phyloP scores from a whole-genome alignment of 2,329 filamentous ascomycete genomes.

The Xylariaceae sp. region DNA sequence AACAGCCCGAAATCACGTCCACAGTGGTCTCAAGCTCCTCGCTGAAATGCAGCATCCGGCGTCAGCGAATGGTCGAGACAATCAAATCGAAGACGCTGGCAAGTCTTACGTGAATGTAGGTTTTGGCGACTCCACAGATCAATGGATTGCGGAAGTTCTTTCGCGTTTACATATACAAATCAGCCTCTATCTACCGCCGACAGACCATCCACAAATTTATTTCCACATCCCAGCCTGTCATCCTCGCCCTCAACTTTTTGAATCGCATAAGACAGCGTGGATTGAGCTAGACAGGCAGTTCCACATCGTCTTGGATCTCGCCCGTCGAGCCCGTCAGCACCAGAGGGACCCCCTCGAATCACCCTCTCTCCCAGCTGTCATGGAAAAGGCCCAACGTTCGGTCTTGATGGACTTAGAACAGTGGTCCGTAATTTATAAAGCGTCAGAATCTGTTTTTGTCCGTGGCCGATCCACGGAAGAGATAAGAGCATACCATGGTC shows the following conservation, averaged over 20 bases:
- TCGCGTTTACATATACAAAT: slow-evolving; percentile 26
- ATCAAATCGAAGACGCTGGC: slow-evolving; percentile 5
- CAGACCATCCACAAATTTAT: slow-evolving; percentile 11
- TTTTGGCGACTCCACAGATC: slow-evolving; percentile 31
- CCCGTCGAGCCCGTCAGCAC: not conserved
- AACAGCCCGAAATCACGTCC: slow-evolving; percentile 36
- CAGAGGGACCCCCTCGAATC: not conserved
- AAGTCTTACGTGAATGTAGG: too few relatives aligned
- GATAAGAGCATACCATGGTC: too few relatives aligned
- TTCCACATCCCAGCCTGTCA: slow-evolving; percentile 11
- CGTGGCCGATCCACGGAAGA: too few relatives aligned
- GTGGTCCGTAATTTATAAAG: slow-evolving; percentile 25
- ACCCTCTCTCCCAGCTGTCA: not conserved
- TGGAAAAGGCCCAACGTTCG: slow-evolving; percentile 2
- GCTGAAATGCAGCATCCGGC: slow-evolving; percentile 18
- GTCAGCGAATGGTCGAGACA: slow-evolving; percentile 8
- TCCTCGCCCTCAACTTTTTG: slow-evolving; percentile 7
- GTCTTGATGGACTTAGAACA: slow-evolving; percentile 14
- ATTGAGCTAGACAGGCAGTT: not conserved
- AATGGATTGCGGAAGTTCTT: slow-evolving; percentile 41
- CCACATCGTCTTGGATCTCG: not conserved
- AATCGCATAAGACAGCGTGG: slow-evolving; percentile 3
- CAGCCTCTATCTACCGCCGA: slow-evolving; percentile 20
- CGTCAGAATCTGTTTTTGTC: too few relatives aligned
- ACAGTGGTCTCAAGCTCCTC: slow-evolving; percentile 38